A percentile compares a stretch with the other conserved stretches of the same genome.
phyloP scores from a whole-genome alignment of 2,329 filamentous ascomycete species.

The Cyphellophora europaea region DNA sequence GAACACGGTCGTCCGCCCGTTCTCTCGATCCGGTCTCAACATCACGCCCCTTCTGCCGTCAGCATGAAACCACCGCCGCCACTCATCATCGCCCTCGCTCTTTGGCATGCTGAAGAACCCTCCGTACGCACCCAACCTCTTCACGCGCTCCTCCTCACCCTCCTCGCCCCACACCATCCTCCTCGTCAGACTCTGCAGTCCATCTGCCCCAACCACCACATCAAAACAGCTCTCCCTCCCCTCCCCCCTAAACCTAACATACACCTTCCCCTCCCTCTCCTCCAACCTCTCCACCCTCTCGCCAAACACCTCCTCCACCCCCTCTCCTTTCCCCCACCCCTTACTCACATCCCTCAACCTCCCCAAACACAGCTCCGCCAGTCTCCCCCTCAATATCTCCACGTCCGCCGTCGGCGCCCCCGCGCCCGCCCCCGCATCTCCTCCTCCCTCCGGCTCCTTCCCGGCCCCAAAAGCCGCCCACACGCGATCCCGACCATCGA shows the following conservation, averaged over 20 bases:
- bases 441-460: too few species aligned
- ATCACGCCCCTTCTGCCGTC: slow-evolving; percentile 13
- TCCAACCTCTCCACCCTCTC: too few species aligned
- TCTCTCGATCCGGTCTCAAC: slow-evolving; percentile 19
- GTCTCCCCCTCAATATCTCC: slow-evolving; percentile 51
- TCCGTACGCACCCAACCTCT: slow-evolving; percentile 23
- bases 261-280: too few species aligned
- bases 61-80: slow-evolving; percentile 16
- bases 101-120: slow-evolving; percentile 34
- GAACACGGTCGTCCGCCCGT: slow-evolving; percentile 15
- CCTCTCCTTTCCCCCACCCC: too few species aligned
- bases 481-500: slow-evolving; percentile 30
- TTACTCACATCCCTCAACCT: slow-evolving; percentile 15
- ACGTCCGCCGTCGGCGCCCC: slow-evolving; percentile 45
- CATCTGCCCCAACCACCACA: slow-evolving; percentile 38
- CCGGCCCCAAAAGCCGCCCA: slow-evolving; percentile 33
- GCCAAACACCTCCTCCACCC: too few species aligned
- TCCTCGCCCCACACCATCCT: slow-evolving; percentile 25
- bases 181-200: slow-evolving; percentile 34
- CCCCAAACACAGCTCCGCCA: slow-evolving; percentile 40
- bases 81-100: slow-evolving; percentile 13
- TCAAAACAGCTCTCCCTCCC: slow-evolving; percentile 35
- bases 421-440: slow-evolving; percentile 27
- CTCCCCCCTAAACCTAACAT: slow-evolving; percentile 33
- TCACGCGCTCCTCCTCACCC: slow-evolving; percentile 20